Base-by-base conservation (phyloP, 116 monocot species). In the Dioscorea cayenensis region DNA sequence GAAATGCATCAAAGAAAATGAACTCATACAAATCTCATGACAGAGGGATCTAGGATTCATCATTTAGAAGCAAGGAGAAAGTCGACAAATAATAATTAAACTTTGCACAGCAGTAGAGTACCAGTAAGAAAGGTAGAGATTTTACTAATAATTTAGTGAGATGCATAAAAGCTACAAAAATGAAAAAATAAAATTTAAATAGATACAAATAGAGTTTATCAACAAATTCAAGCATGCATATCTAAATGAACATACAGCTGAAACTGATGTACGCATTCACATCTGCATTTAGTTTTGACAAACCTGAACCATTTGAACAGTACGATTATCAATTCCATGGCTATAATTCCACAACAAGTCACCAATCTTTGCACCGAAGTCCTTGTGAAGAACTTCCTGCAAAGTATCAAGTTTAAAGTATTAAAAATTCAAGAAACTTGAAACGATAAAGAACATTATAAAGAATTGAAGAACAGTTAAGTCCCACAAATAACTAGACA, bases 271-370 rank as follows among this genome's bases (percentile, higher is more conserved):
- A 55, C 1, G 55, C 55, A 55, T 55, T 18, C 5, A n/a, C 55
- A 55, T 55, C 43, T 43, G 43, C 43, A 7, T 12, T 43, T 6
- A 43, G 43, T 5, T 23, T 65, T 63, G 4, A 12, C 76, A 76
- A 65, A 90, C 90, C 90, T 94, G 94, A 77, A 91, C 64, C 65
- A 62, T 75, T 68, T 82, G 86, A 80, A 99, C 89, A 17, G 32
- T 71, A 58, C 90, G 85, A 64, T 85, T 76, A 77, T 99, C 99
- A 72, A 94, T 63, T 75, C 99, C 94, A 80, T 94, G 80, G 51
- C 89, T 85, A 59, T 94, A 90, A 72, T 81, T 94, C 99, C 99
- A 99, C 60, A 99, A 65, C 94, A 87, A 91, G 69, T 94, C 86
- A 81, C 94, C 94, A 70, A 72, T 83, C 66, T 87, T 94, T 38